Evolutionary conservation across 2,329 filamentous ascomycete genomes (phyloP).

Genomic region (Orbilia oligospora): DNA sequence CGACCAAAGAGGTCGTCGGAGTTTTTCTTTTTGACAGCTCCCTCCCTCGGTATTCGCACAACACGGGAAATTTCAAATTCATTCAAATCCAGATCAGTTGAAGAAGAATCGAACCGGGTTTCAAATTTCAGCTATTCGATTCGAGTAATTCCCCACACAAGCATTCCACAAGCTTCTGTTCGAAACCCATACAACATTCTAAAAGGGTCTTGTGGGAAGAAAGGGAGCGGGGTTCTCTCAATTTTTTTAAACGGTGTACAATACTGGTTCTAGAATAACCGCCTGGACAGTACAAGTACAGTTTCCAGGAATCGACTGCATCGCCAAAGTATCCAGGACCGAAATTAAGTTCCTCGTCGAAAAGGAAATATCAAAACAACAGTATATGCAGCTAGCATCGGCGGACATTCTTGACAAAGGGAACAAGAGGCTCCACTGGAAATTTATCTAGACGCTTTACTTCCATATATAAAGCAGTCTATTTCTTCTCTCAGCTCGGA

Average conservation of each 20-base stretch:
- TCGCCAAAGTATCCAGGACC: constrained; percentile 19
- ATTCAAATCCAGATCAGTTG: background rate
- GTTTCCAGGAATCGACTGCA: background rate
- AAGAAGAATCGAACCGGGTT: constrained; percentile 13
- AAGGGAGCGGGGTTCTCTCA: background rate
- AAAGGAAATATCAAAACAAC: constrained; percentile 32
- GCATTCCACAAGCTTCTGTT: constrained; percentile 32
- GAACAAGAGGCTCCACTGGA: background rate
- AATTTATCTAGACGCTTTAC: background rate
- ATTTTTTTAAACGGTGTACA: background rate
- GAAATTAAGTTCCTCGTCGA: constrained; percentile 29
- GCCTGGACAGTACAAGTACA: background rate
- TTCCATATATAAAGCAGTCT: constrained; percentile 1
- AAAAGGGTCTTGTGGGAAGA: background rate
- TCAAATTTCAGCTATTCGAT: constrained; percentile 15
- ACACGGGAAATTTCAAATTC: constrained; percentile 20
- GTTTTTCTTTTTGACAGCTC: background rate
- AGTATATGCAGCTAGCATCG: no score
- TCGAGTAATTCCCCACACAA: no score
- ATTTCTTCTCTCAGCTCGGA: background rate
- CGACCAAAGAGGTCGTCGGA: constrained; percentile 19
- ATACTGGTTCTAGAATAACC: background rate
- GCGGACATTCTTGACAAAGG: background rate
- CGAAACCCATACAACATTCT: constrained; percentile 12
- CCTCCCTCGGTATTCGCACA: constrained; percentile 24